Base-by-base conservation (phyloP, 352 stramenopile species). In the Phytophthora lateralis region DNA sequence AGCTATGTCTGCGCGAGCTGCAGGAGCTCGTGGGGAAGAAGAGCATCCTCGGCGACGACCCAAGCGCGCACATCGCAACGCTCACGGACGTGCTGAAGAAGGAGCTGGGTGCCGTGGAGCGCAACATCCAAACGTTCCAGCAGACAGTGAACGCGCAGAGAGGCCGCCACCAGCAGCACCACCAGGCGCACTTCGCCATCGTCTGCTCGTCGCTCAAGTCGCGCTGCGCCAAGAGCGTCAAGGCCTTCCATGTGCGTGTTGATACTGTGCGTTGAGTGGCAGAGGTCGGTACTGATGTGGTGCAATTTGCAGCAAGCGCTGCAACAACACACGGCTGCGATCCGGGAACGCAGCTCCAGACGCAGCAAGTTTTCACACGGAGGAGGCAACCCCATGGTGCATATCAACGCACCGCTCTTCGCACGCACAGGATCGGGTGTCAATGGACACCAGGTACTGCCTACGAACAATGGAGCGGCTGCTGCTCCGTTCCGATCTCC, bases 321-420 rank as follows among this genome's bases (percentile, higher is more conserved):
- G 1, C 81, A 90, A 52, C 76, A 82, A 27, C 81, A 87, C 56
- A 88, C 81, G 12, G 71, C 66, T 7, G 70, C 82, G 35, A 92
- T 95, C 43, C 80, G 82, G 38, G 84, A 93, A 46, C 82, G 82
- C 17, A 93, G 76, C 54, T 87, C 85, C 9, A 78, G 86, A 27
- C 76, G 86, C 17, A 93, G 78, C 69, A 92, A 91, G 63, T 94
- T 94, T 26, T 91, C 83, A 10, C 83, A 93, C 47, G 73, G 81
- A 60, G 78, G 83, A 53, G 63, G 78, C 37, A 90, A 77, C 24
- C 68, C 83, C 29, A 87, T 91, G 79, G 82, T 95, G 24, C 86
- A 93, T 55, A 80, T 95, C 26, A 91, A 90, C 21, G 79, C 83
- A 4, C 86, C 86, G 15, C 52, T 95, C n/a, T 92, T 91, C 44